These are phyloP conservation scores for Penicillium verrucosum DNA, from an alignment of 2,329 filamentous ascomycete species.

Conservation along the genomic window DNA sequence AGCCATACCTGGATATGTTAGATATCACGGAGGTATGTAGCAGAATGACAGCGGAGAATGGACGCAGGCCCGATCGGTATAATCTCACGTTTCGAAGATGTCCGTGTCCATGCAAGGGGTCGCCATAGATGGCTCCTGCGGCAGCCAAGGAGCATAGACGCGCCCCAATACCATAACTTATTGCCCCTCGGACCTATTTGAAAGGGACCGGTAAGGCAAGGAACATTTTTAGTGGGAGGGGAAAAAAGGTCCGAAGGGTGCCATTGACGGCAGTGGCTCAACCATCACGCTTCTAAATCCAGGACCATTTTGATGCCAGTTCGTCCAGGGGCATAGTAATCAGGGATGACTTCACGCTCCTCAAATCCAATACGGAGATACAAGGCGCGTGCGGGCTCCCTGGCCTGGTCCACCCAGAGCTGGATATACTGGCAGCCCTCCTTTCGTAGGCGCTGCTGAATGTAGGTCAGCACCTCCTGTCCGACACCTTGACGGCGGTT, in stretches of 20 bases:
- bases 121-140: conserved; percentile 12
- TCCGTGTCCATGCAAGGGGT: conserved; percentile 35
- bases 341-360: conserved; percentile 44
- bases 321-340: conserved; percentile 52
- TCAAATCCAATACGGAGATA: conserved; percentile 48
- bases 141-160: conserved; percentile 21
- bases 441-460: conserved; percentile 42
- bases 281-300: conserved; percentile 29
- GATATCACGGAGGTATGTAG: conserved; percentile 38
- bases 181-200: conserved; percentile 20
- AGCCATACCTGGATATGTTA: conserved; percentile 42
- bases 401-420: conserved; percentile 52
- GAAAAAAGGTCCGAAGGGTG: conserved; percentile 9
- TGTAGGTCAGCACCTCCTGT: conserved; percentile 43
- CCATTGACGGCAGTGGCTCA: conserved; percentile 25
- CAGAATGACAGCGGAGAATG: conserved; percentile 29
- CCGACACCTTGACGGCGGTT: conserved; percentile 49
- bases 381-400: conserved; percentile 44
- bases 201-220: conserved; percentile 19
- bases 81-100: conserved; percentile 33
- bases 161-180: conserved; percentile 23
- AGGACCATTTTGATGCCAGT: conserved; percentile 47
- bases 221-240: conserved; percentile 12
- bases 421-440: conserved; percentile 50
- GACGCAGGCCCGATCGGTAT: conserved; percentile 21